Evolutionary conservation across 2,329 filamentous ascomycete species (phyloP).

Genomic region (Beauveria australis): DNA sequence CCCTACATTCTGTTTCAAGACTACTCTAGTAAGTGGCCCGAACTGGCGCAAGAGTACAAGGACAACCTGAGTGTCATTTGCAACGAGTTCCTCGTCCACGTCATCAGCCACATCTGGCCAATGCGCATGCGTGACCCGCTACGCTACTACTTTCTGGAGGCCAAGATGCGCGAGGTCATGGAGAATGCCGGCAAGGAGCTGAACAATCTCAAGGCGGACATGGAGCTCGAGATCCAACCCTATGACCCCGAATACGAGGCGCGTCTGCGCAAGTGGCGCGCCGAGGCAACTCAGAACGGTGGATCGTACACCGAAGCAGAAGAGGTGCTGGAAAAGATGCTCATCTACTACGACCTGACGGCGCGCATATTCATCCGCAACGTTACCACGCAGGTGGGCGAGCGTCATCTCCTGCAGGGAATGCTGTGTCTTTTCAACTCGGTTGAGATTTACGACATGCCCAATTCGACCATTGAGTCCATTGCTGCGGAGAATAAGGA

Average conservation of each 20-base stretch:
- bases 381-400: constrained; percentile 43
- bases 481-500: constrained; percentile 47
- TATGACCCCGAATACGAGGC: constrained; percentile 47
- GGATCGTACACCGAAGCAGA: constrained; percentile 42
- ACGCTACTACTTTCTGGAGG: constrained; percentile 39
- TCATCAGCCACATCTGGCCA: constrained; percentile 43
- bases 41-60: constrained; percentile 45
- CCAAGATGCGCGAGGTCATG: constrained; percentile 39
- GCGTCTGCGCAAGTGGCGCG: constrained; percentile 39
- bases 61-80: constrained; percentile 46
- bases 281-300: constrained; percentile 32
- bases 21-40: constrained; percentile 44
- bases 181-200: constrained; percentile 40
- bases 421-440: constrained; percentile 46
- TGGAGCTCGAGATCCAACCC: constrained; percentile 45
- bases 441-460: constrained; percentile 41
- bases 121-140: constrained; percentile 43
- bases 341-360: constrained; percentile 47
- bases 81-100: constrained; percentile 44
- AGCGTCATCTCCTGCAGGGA: constrained; percentile 42
- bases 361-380: constrained; percentile 45
- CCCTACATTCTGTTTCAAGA: constrained; percentile 47
- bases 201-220: constrained; percentile 37
- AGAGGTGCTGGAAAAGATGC: constrained; percentile 47
- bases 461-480: constrained; percentile 35